Percentiles rank a stretch among this genome's conserved stretches.
Evolutionary conservation across 208 protist species (phyloP).

Genomic region (Crithidia bombi): DNA sequence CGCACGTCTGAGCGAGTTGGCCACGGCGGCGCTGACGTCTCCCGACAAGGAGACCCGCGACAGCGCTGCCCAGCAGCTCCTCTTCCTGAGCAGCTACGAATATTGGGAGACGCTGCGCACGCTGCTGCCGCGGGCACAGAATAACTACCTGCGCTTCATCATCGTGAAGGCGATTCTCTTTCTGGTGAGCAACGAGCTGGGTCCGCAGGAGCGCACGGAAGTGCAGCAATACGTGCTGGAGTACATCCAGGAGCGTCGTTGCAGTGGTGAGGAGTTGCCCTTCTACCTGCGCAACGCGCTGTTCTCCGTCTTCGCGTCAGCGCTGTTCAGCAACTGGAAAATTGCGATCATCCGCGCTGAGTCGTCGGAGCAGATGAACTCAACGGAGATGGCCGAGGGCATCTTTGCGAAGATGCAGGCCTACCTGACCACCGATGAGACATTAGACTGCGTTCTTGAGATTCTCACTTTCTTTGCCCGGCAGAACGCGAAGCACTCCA

Average conservation of each 20-base stretch:
- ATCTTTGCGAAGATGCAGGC: slow-evolving; percentile 55
- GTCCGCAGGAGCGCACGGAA: slow-evolving; percentile 73
- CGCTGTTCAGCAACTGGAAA: slow-evolving; percentile 82
- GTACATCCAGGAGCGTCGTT: slow-evolving; percentile 50
- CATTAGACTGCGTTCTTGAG: slow-evolving; percentile 82
- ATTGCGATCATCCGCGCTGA: slow-evolving; percentile 47
- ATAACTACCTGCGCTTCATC: slow-evolving; percentile 86
- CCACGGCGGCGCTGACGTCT: slow-evolving; percentile 60
- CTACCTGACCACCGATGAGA: slow-evolving; percentile 55
- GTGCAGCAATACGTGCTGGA: slow-evolving; percentile 68
- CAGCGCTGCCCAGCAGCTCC: slow-evolving; percentile 59
- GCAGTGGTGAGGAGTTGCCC: slow-evolving; percentile 52
- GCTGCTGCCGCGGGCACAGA: slow-evolving; percentile 52
- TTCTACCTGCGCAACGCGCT: slow-evolving; percentile 67
- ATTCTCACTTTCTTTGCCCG: slow-evolving; percentile 70
- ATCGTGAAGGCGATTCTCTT: slow-evolving; percentile 82
- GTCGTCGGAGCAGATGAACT: slow-evolving; percentile 35
- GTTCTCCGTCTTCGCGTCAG: slow-evolving; percentile 74
- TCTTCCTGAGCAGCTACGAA: slow-evolving; percentile 83
- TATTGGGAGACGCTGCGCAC: slow-evolving; percentile 71
- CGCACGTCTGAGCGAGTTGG: slow-evolving; percentile 43
- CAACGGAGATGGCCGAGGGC: slow-evolving; percentile 21
- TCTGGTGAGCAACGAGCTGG: slow-evolving; percentile 88
- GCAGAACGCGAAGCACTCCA: slow-evolving; percentile 50
- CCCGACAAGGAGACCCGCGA: slow-evolving; percentile 61